Percentiles rank a stretch among this genome's conserved stretches.
phyloP scores from a whole-genome alignment of 2,329 filamentous ascomycete genomes.

The Colletotrichum karsti region DNA sequence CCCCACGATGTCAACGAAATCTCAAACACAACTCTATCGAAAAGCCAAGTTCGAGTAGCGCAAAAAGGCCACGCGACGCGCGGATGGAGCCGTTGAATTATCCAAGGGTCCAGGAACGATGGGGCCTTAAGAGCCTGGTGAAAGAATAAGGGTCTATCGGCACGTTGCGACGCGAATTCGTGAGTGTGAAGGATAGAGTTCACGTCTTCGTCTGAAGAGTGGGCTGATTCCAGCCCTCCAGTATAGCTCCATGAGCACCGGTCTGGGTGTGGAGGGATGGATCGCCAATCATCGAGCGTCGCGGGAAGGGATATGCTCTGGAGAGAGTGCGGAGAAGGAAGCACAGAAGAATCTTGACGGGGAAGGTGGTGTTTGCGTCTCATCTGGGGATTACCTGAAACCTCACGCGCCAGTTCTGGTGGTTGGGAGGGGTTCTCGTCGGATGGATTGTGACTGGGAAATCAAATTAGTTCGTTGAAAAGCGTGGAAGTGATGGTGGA shows the following conservation, averaged over 20 bases:
- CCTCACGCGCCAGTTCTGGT: neutral
- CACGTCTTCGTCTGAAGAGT: neutral
- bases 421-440: neutral
- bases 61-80: neutral
- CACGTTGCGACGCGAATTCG: neutral
- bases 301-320: neutral
- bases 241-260: neutral
- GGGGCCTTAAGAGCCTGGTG: neutral
- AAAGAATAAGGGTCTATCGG: neutral
- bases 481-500: too few relatives aligned
- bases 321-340: neutral
- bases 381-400: neutral
- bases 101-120: neutral
- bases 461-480: too few relatives aligned
- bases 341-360: neutral
- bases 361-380: neutral
- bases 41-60: neutral
- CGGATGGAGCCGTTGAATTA: neutral
- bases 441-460: too few relatives aligned
- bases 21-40: neutral
- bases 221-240: neutral
- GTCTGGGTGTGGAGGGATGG: neutral
- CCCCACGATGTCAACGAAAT: neutral
- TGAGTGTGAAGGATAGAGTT: neutral
- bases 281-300: constrained; percentile 1